A percentile compares a stretch with the other conserved stretches of the same genome.
Evolutionary conservation across 345 rosid species (phyloP).

Genomic region (Eucalyptus erythrocorys): DNA sequence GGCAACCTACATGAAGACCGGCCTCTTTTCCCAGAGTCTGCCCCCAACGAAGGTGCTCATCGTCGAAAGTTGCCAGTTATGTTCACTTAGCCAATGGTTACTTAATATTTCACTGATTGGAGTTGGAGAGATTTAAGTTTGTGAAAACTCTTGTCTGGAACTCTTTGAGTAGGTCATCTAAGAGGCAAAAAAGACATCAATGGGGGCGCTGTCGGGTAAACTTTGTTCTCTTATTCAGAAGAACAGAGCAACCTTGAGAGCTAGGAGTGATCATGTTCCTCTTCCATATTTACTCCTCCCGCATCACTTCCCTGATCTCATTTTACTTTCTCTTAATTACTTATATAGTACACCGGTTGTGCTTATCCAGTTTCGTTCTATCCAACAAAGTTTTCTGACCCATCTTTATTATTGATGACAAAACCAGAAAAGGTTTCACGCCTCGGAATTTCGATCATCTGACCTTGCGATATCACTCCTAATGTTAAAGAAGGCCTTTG

Average conservation of each 20-base stretch:
- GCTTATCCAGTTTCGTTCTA: background rate
- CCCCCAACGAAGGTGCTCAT: background rate
- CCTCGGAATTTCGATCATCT: background rate
- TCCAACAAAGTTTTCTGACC: background rate
- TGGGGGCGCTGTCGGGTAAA: background rate
- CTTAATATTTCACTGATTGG: background rate
- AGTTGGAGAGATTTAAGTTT: background rate
- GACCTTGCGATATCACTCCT: background rate
- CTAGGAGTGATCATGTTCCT: background rate
- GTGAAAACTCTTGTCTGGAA: background rate
- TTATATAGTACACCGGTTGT: background rate
- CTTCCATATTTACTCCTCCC: too few species aligned
- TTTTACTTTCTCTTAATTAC: background rate
- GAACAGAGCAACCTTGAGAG: background rate
- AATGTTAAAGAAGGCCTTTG: background rate
- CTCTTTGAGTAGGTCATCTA: background rate
- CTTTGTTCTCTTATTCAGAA: background rate
- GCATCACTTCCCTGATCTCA: background rate
- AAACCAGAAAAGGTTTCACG: background rate
- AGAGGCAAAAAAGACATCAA: background rate
- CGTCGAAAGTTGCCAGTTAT: background rate
- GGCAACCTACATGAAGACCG: background rate
- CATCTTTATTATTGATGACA: background rate
- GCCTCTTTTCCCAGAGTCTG: background rate
- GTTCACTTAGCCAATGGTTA: background rate